phyloP scores from a whole-genome alignment of 2,329 filamentous ascomycete genomes.

The Pseudopithomyces maydicus region DNA sequence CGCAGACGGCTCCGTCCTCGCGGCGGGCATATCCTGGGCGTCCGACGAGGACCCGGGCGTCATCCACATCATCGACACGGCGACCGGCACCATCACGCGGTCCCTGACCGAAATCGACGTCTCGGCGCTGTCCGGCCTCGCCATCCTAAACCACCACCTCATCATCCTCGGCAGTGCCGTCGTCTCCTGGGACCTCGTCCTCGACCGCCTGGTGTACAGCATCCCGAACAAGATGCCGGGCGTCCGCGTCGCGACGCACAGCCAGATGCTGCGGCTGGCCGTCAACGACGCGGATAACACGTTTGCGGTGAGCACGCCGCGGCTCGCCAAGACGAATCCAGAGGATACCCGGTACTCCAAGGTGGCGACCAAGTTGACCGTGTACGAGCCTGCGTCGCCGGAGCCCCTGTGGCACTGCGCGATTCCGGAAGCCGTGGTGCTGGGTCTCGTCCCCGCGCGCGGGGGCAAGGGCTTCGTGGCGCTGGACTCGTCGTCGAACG shows the following conservation, averaged over 20 bases:
- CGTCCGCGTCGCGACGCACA: constrained; percentile 42
- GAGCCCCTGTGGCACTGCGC: constrained; percentile 64
- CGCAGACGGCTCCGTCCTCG: constrained; percentile 42
- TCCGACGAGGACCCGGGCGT: constrained; percentile 58
- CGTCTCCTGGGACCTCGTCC: constrained; percentile 82
- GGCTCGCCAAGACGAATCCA: constrained; percentile 42
- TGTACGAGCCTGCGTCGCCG: constrained; percentile 68
- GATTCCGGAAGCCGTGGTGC: constrained; percentile 59
- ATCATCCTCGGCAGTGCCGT: constrained; percentile 76
- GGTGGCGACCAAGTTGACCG: constrained; percentile 56
- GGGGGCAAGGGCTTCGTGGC: constrained; percentile 74
- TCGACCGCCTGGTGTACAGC: constrained; percentile 73
- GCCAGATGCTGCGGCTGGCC: constrained; percentile 65
- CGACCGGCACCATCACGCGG: constrained; percentile 68
- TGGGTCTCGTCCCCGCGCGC: constrained; percentile 68
- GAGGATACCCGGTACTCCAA: constrained; percentile 38
- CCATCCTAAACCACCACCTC: constrained; percentile 74
- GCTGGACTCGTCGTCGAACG: constrained; percentile 75
- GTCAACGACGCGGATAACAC: constrained; percentile 63
- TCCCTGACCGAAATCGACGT: constrained; percentile 71
- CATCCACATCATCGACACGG: constrained; percentile 77
- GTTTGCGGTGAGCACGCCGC: constrained; percentile 48
- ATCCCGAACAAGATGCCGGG: constrained; percentile 56
- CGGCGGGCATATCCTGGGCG: constrained; percentile 38
- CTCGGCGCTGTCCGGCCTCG: constrained; percentile 68